Percentiles rank a stretch among this genome's conserved stretches.
These are phyloP conservation scores for Basipetospora chlamydospora DNA, from an alignment of 2,329 filamentous ascomycete genomes.

Conservation along the genomic window DNA sequence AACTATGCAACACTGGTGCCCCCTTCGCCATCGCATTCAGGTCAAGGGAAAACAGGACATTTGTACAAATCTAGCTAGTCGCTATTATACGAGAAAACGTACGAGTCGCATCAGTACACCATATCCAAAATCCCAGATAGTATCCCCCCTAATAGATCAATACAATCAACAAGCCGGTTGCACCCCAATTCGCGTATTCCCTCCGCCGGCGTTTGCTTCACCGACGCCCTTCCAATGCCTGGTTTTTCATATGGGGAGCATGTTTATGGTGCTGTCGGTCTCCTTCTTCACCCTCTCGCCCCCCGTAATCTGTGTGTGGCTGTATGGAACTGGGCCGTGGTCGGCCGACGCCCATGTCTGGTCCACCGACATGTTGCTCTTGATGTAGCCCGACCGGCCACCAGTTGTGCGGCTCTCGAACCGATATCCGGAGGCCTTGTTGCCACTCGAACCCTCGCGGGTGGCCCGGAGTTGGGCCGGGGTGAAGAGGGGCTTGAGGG, in stretches of 20 bases:
- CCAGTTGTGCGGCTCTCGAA: not conserved
- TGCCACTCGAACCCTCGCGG: conserved; percentile 8
- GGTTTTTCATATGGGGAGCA: conserved; percentile 1
- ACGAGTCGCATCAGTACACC: no score
- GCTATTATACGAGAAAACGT: no score
- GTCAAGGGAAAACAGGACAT: no score
- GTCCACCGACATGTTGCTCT: conserved; percentile 6
- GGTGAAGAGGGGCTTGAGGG: conserved; percentile 32
- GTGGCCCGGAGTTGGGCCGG: conserved; percentile 15
- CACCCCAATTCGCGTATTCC: no score
- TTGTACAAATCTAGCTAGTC: no score
- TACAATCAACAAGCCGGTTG: no score
- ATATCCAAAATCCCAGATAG: no score
- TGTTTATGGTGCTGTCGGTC: not conserved
- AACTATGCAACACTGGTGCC: no score
- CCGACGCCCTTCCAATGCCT: no score
- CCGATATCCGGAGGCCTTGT: conserved; percentile 2
- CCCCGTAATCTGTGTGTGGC: not conserved
- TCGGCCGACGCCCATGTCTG: conserved; percentile 3
- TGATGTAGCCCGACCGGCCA: conserved; percentile 1
- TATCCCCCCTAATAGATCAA: no score
- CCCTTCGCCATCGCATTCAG: no score
- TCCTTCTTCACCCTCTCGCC: not conserved
- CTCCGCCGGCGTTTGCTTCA: no score
- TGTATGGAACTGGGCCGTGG: not conserved